These are phyloP conservation scores for Tagetes erecta DNA, from an alignment of 129 eudicot species.

Conservation along the genomic window DNA sequence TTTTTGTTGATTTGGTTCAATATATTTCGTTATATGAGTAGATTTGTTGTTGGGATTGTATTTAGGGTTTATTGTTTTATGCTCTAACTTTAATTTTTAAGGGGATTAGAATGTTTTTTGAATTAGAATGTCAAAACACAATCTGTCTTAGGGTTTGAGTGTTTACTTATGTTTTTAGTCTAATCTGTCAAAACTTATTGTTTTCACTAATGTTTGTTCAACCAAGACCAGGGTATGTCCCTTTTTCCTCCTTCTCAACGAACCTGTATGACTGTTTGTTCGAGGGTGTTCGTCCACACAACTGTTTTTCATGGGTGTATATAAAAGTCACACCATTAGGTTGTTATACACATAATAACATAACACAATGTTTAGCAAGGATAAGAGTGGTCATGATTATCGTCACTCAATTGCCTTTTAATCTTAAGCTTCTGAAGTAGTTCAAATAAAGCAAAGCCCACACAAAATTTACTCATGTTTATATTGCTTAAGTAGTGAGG, in stretches of 20 bases:
- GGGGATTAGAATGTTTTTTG: constrained; percentile 6
- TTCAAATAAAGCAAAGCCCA: not conserved
- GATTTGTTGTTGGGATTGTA: constrained; percentile 8
- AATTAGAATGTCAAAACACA: not conserved
- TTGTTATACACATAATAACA: not conserved
- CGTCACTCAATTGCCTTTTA: not conserved
- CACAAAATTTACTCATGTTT: not conserved
- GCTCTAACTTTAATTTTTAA: not conserved
- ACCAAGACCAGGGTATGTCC: not conserved
- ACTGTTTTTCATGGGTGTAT: not conserved
- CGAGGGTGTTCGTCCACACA: no score
- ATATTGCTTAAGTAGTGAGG: not conserved
- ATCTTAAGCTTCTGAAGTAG: not conserved
- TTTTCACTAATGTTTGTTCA: not conserved
- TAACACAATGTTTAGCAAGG: not conserved
- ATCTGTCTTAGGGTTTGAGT: not conserved
- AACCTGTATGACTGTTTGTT: no score
- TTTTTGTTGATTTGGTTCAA: not conserved
- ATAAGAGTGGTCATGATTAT: not conserved
- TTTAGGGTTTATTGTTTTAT: constrained; percentile 1
- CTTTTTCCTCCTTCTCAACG: no score
- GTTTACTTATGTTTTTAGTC: not conserved
- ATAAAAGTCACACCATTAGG: constrained; percentile 2
- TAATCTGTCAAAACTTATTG: not conserved
- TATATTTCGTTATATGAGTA: not conserved